These are phyloP conservation scores for Hirsutella rhossiliensis DNA, from an alignment of 2,329 filamentous ascomycete genomes.

Conservation along the genomic window DNA sequence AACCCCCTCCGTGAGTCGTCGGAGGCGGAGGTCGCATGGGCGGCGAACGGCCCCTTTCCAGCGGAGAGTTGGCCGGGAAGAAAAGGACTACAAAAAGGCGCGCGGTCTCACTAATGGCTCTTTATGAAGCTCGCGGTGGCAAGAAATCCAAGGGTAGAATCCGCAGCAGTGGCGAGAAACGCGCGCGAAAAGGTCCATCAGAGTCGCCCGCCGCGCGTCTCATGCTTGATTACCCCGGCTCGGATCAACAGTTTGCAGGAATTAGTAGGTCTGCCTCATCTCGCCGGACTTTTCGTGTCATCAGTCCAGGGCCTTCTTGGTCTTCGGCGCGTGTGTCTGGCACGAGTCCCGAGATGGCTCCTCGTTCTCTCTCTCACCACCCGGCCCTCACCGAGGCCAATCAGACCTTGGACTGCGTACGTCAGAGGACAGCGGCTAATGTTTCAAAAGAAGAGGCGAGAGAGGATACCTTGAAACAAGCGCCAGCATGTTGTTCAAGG, in stretches of 20 bases:
- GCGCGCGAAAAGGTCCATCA: not conserved
- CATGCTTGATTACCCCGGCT: not conserved
- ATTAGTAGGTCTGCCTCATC: not conserved
- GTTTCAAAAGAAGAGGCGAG: no score
- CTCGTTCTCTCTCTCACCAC: no score
- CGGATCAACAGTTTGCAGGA: not conserved
- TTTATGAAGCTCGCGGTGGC: not conserved
- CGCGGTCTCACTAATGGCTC: not conserved
- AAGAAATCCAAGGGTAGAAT: not conserved
- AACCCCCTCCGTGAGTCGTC: conserved; percentile 2
- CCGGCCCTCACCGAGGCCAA: no score
- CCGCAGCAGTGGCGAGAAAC: not conserved
- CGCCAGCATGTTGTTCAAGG: not conserved
- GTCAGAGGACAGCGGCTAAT: no score
- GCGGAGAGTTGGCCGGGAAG: not conserved
- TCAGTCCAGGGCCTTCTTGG: no score
- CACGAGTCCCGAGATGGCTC: no score
- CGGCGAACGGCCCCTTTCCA: not conserved
- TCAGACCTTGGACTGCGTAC: no score
- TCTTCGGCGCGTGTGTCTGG: no score
- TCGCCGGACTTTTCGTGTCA: no score
- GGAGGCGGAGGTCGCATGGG: conserved; percentile 4
- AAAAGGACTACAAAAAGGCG: conserved; percentile 4
- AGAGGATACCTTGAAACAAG: not conserved
- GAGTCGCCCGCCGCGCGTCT: not conserved